These are phyloP conservation scores for Monascus ruber DNA, from an alignment of 2,329 filamentous ascomycete species.

Conservation along the genomic window DNA sequence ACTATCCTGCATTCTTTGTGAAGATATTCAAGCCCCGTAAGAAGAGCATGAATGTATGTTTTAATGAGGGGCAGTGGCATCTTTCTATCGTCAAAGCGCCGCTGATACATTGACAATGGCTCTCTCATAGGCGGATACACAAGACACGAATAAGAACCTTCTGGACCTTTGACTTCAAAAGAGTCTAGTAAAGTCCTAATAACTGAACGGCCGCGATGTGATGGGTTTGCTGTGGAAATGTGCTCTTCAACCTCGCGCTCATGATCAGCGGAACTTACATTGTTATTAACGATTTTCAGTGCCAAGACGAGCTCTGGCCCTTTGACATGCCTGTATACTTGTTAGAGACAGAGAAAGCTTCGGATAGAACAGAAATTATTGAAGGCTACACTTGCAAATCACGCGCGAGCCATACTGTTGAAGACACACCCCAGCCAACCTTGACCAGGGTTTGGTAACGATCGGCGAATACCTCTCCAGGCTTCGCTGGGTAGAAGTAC, in stretches of 20 bases:
- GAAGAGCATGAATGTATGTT: slow-evolving; percentile 25
- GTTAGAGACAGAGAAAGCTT: slow-evolving; percentile 11
- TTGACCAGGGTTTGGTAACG: slow-evolving; percentile 30
- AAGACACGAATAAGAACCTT: slow-evolving; percentile 26
- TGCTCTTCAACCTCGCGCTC: slow-evolving; percentile 24
- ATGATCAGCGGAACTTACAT: slow-evolving; percentile 11
- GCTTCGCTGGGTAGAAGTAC: slow-evolving; percentile 28
- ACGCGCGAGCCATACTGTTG: slow-evolving; percentile 35
- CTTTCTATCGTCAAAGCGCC: slow-evolving; percentile 17
- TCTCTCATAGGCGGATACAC: slow-evolving; percentile 30
- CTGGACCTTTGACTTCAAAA: slow-evolving; percentile 20
- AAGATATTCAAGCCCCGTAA: slow-evolving; percentile 34
- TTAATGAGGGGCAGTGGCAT: slow-evolving; percentile 25
- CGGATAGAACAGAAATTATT: slow-evolving; percentile 7
- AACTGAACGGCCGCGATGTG: slow-evolving; percentile 22
- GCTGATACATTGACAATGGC: slow-evolving; percentile 24
- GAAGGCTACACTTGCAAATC: slow-evolving; percentile 18
- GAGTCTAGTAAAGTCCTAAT: slow-evolving; percentile 24
- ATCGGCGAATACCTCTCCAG: slow-evolving; percentile 27
- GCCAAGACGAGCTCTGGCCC: slow-evolving; percentile 16
- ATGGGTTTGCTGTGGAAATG: slow-evolving; percentile 19
- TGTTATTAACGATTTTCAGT: slow-evolving; percentile 18
- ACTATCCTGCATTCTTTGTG: slow-evolving; percentile 31
- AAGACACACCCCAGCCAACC: slow-evolving; percentile 31
- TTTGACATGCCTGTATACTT: slow-evolving; percentile 13